Conservation (phyloP, 768 basidiomycete genomes). For the Leccinum obscurum region DNA sequence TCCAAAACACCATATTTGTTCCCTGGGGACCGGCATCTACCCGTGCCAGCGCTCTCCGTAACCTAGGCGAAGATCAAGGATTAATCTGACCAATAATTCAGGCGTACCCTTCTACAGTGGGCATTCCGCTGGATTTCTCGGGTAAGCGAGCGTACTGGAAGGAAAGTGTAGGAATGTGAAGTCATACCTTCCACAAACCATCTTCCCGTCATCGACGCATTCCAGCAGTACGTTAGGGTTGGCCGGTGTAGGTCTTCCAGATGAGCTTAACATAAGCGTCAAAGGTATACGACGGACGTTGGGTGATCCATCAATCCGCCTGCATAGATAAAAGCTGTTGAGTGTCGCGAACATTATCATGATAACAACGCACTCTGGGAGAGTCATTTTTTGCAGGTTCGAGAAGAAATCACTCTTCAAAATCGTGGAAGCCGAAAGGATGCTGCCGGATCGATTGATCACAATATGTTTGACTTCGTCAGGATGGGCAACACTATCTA, state of each 20-base stretch:
- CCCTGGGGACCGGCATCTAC: conserved; percentile 85
- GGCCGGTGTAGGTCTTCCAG: conserved; percentile 29
- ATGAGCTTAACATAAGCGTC: conserved; percentile 39
- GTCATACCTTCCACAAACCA: conserved; percentile 75
- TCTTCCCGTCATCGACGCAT: conserved; percentile 45
- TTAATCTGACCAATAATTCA: not conserved
- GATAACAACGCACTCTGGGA: conserved; percentile 71
- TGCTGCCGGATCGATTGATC: conserved; percentile 76
- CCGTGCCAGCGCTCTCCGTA: conserved; percentile 73
- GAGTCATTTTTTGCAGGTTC: conserved; percentile 92
- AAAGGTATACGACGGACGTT: conserved; percentile 88
- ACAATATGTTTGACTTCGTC: conserved; percentile 93
- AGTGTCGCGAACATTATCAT: conserved; percentile 3
- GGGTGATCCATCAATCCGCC: conserved; percentile 90
- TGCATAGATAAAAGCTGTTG: conserved; percentile 22
- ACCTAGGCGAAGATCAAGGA: conserved; percentile 39
- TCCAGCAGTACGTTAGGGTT: conserved; percentile 38
- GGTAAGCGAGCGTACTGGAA: conserved; percentile 25
- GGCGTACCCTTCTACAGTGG: conserved; percentile 72
- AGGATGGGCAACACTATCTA: conserved; percentile 74
- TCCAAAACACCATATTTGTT: conserved; percentile 81
- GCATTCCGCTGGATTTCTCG: conserved; percentile 76
- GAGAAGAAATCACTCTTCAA: conserved; percentile 95
- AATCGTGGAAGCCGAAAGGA: conserved; percentile 89
- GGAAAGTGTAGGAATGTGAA: not conserved